These are phyloP conservation scores for Penicillium sp. DNA, from an alignment of 2,329 filamentous ascomycete genomes.

Conservation along the genomic window DNA sequence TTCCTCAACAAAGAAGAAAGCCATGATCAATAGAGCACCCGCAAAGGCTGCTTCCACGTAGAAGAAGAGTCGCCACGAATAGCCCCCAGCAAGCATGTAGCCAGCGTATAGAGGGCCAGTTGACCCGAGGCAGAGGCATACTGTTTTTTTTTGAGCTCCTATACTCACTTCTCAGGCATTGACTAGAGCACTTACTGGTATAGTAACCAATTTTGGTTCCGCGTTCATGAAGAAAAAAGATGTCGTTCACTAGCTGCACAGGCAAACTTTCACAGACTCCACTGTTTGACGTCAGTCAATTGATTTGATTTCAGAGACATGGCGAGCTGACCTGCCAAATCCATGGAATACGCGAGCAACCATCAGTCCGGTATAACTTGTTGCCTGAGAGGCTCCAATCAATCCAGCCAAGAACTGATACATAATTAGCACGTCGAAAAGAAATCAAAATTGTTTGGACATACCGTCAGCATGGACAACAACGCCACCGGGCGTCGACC, in stretches of 20 bases:
- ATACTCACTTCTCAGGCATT: too few relatives aligned
- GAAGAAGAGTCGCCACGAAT: conserved; percentile 67
- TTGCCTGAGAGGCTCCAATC: conserved; percentile 51
- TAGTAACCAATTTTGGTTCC: conserved; percentile 64
- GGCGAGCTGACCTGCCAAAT: conserved; percentile 40
- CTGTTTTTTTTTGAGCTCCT: conserved; percentile 33
- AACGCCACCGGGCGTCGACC: conserved; percentile 54
- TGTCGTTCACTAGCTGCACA: conserved; percentile 57
- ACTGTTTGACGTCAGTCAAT: conserved; percentile 15
- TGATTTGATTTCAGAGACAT: neutral
- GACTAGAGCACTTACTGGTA: conserved; percentile 48
- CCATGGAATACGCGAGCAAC: conserved; percentile 50
- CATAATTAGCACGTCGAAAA: conserved; percentile 1
- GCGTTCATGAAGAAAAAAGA: conserved; percentile 56
- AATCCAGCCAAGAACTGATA: conserved; percentile 49
- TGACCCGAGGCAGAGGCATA: conserved; percentile 62
- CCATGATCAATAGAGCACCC: conserved; percentile 49
- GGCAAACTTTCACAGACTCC: conserved; percentile 56
- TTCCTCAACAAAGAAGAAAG: conserved; percentile 67
- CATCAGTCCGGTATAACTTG: conserved; percentile 51
- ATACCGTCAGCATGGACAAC: conserved; percentile 47
- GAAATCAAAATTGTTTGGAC: neutral
- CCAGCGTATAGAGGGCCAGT: conserved; percentile 64
- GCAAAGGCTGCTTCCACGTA: conserved; percentile 65
- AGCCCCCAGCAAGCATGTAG: conserved; percentile 65